Percentiles rank a stretch among this genome's conserved stretches.
Conservation (phyloP, 2,329 filamentous ascomycete species). For the Claviceps sp. region DNA sequence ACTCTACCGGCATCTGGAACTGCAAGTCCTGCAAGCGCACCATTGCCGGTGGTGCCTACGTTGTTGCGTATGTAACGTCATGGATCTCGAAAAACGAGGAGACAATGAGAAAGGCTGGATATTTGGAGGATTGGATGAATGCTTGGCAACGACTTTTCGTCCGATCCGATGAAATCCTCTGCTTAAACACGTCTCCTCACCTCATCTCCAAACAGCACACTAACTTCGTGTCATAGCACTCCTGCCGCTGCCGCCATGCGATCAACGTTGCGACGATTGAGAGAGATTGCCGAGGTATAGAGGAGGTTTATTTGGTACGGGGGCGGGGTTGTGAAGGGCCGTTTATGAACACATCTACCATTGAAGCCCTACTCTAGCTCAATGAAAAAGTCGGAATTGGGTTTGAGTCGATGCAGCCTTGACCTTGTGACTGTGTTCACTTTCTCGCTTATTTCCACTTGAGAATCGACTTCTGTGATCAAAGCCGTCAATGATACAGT, state of each 20-base stretch:
- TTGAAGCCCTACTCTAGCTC: too few relatives aligned
- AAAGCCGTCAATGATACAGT: too few relatives aligned
- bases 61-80: conserved; percentile 68
- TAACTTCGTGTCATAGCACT: conserved; percentile 43
- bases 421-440: too few relatives aligned
- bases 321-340: conserved; percentile 13
- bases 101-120: neutral
- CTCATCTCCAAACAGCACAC: neutral
- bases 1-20: conserved; percentile 91
- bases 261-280: conserved; percentile 92
- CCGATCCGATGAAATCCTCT: neutral
- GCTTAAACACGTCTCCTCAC: neutral
- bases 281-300: conserved; percentile 95
- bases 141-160: neutral
- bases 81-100: neutral
- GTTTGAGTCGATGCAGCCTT: too few relatives aligned
- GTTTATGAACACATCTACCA: conserved; percentile 9
- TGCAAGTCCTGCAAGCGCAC: conserved; percentile 94
- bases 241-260: conserved; percentile 87
- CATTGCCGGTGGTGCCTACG: conserved; percentile 64
- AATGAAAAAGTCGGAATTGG: too few relatives aligned
- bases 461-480: too few relatives aligned
- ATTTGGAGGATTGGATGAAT: neutral
- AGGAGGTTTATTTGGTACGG: conserved; percentile 15
- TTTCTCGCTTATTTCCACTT: too few relatives aligned